phyloP scores from a whole-genome alignment of 2,329 filamentous ascomycete genomes.

The Colletotrichum chrysophilum region DNA sequence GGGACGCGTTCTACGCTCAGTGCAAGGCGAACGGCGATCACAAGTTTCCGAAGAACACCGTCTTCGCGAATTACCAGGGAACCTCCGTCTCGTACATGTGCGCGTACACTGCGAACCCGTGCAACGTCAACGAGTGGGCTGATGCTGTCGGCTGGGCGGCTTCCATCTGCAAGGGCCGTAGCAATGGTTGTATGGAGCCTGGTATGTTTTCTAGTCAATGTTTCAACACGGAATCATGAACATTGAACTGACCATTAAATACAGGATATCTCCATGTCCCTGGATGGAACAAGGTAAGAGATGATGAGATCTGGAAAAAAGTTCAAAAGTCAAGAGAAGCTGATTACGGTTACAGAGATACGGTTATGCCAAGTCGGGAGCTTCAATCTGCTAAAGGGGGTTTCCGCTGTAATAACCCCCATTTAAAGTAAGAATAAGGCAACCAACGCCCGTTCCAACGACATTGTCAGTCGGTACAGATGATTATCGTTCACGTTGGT shows the following conservation, averaged over 20 bases:
- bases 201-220: neutral
- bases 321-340: neutral
- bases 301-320: neutral
- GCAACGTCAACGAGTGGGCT: neutral
- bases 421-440: neutral
- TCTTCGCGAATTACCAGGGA: neutral
- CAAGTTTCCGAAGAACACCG: neutral
- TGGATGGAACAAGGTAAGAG: neutral
- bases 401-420: neutral
- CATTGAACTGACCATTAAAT: rapidly evolving
- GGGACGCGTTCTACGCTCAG: neutral
- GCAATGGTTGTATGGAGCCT: neutral
- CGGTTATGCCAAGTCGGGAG: neutral
- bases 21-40: neutral
- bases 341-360: neutral
- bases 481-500: neutral
- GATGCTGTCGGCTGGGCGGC: neutral
- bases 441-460: neutral
- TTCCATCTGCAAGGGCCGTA: neutral
- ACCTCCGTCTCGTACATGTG: neutral
- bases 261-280: neutral
- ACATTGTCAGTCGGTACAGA: neutral
- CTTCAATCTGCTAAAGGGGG: neutral
- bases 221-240: rapidly evolving
- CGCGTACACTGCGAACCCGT: neutral